Evolutionary conservation across 208 protist genomes (phyloP), one percentile per base, ranked within the genome.

Genomic region (Spongospora subterranea): DNA sequence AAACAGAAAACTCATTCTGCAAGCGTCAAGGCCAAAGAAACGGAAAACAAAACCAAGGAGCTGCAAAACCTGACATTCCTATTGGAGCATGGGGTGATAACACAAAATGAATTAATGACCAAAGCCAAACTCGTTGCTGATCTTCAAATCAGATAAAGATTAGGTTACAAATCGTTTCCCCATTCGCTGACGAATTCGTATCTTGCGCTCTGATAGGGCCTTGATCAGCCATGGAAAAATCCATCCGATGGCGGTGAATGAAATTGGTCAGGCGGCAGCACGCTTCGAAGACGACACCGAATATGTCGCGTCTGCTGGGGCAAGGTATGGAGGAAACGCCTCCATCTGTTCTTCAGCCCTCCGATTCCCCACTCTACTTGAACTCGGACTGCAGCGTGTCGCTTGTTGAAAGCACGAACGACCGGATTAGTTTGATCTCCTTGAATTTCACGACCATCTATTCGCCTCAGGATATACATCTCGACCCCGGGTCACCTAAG

Each of bases 351-450:
- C 35, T 82, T 82, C n/a, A 82, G 35, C 35, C 71, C 71, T 82
- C 71, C 71, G 6, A 82, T 82, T 39, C 71, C 71, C 71, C 71
- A 82, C n/a, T 82, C 71, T 20, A 82, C 71, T 45, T n/a, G 71
- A 45, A 82, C n/a, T 35, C 71, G 71, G 11, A 45, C n/a, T 6
- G 17, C 71, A 43, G 35, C 71, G 71, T 82, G 71, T n/a, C 6
- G 6, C 71, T 82, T 82, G 71, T 82, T 82, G 71, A 39, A 82
- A 6, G 6, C 17, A 43, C n/a, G 71, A n/a, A 82, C 13, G 71
- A 35, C 71, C n/a, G n/a, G n/a, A 29, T 65, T 29, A 65, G 17
- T 65, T 17, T 65, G 20, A 65, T 32, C 29, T 65, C 54, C 54
- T 29, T 65, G 20, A 32, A 65, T 17, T 29, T 65, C 54, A 17